Evolutionary conservation across 805 yeast genomes (phyloP), one percentile per base, ranked within the genome.

Genomic region (Candida saitoana): DNA sequence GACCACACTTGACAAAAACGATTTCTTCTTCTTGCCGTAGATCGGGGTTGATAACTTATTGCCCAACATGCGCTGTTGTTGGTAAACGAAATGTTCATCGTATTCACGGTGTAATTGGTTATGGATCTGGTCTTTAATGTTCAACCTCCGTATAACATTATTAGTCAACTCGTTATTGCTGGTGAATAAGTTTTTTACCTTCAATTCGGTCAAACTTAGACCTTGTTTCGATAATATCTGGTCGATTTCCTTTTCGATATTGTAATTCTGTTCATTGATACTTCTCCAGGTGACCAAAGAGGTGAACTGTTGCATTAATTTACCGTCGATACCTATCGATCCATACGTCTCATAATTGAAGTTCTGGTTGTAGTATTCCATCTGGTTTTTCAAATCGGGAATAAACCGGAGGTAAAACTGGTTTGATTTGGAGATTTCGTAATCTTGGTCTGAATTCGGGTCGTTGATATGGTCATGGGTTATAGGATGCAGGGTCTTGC

Each of bases 381-480:
- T 42, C 38, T 59, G 62, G 15, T 59, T 52, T 34, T 54, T 52
- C 35, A 68, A 53, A 49, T 67, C 63, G 3, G 75, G 74, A 4
- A 70, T 54, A 39, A 64, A 70, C 33, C 74, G 47, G 39, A 70
- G 47, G 40, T 60, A 67, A 45, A 64, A 70, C 47, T 63, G 72
- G 18, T 55, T 49, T 36, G 60, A 52, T 41, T 55, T 57, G 3
- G 73, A 65, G 11, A 70, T 57, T 9, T 65, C 63, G 46, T 67
- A 70, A 39, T 66, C 60, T 11, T 47, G 40, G 32, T 58, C 59
- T 9, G 58, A 49, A 34, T 57, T 51, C 4, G 70, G 62, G 35
- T 63, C 65, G 45, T 69, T 67, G 44, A 70, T 63, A 36, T 68
- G 71, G 36, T 57, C 50, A 9, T 65, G 61, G 12, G 60, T 56